Percentiles rank a stretch among this genome's conserved stretches.
These are phyloP conservation scores for Trichoderma atrobrunneum DNA, from an alignment of 2,329 filamentous ascomycete species.

Conservation along the genomic window DNA sequence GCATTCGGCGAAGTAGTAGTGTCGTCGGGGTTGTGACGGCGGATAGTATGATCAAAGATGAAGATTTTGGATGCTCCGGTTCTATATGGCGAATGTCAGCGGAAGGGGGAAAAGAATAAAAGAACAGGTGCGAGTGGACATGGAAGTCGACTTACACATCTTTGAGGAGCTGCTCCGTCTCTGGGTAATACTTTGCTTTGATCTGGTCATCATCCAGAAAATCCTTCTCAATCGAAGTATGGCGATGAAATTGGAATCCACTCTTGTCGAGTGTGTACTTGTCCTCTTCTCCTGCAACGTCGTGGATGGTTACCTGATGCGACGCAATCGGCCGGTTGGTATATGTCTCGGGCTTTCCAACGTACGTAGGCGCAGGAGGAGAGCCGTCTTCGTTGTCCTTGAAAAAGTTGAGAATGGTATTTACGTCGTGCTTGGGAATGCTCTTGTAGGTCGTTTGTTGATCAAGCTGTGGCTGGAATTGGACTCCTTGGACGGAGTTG, in stretches of 20 bases:
- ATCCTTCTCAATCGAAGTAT: constrained; percentile 35
- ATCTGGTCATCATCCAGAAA: constrained; percentile 59
- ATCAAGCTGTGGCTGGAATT: constrained; percentile 15
- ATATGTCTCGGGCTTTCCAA: constrained; percentile 36
- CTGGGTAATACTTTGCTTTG: constrained; percentile 66
- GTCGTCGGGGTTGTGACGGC: constrained; percentile 28
- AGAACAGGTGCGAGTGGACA: too few species aligned
- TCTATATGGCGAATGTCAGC: constrained; percentile 31
- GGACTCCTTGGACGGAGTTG: constrained; percentile 8
- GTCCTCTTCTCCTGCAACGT: constrained; percentile 37
- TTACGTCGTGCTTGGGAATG: constrained; percentile 30
- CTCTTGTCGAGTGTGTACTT: constrained; percentile 39
- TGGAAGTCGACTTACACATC: constrained; percentile 44
- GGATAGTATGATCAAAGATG: constrained; percentile 63
- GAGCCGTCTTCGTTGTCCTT: constrained; percentile 43
- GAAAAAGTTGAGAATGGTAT: constrained; percentile 38
- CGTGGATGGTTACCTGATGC: constrained; percentile 33
- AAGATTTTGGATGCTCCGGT: constrained; percentile 55
- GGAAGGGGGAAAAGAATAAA: neutral
- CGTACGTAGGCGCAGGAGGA: constrained; percentile 36
- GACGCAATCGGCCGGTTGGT: constrained; percentile 27
- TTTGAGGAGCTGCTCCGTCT: constrained; percentile 66
- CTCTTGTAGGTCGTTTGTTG: neutral
- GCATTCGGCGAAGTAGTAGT: neutral
- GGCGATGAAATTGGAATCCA: constrained; percentile 37